Percentiles rank a stretch among this genome's conserved stretches.
These are phyloP conservation scores for Nidularia pulvinata DNA, from an alignment of 768 basidiomycete species.

Conservation along the genomic window DNA sequence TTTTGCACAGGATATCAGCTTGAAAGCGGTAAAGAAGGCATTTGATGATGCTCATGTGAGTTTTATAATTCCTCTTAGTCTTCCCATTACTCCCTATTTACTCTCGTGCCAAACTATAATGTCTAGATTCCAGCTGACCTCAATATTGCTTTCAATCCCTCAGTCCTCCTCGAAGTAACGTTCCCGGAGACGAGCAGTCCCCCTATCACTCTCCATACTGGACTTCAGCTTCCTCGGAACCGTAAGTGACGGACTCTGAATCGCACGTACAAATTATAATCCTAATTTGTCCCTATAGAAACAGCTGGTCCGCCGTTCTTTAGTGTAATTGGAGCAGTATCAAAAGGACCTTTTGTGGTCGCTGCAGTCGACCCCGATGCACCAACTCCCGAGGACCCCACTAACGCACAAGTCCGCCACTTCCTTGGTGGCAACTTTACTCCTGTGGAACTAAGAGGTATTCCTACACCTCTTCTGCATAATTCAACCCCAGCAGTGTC, in stretches of 20 bases:
- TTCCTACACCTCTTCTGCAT: background rate
- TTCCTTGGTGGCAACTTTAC: constrained; percentile 38
- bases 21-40: constrained; percentile 14
- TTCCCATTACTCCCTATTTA: background rate
- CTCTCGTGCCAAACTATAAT: background rate
- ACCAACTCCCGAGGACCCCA: constrained; percentile 37
- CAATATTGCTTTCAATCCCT: constrained; percentile 20
- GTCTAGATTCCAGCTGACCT: constrained; percentile 18
- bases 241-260: constrained; percentile 8
- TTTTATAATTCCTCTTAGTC: background rate
- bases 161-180: constrained; percentile 20
- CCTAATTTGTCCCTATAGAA: constrained; percentile 11
- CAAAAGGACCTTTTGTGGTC: constrained; percentile 36
- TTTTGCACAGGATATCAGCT: constrained; percentile 17
- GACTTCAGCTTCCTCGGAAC: constrained; percentile 18
- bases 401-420: constrained; percentile 35
- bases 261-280: too few relatives aligned
- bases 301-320: constrained; percentile 32
- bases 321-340: constrained; percentile 18
- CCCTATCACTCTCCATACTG: constrained; percentile 19
- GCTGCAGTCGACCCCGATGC: constrained; percentile 42
- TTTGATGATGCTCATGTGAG: constrained; percentile 19
- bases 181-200: constrained; percentile 13
- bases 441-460: background rate
- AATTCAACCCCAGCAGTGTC: background rate